These are phyloP conservation scores for Calonectria hongkongensis DNA, from an alignment of 2,329 filamentous ascomycete species.

Conservation along the genomic window DNA sequence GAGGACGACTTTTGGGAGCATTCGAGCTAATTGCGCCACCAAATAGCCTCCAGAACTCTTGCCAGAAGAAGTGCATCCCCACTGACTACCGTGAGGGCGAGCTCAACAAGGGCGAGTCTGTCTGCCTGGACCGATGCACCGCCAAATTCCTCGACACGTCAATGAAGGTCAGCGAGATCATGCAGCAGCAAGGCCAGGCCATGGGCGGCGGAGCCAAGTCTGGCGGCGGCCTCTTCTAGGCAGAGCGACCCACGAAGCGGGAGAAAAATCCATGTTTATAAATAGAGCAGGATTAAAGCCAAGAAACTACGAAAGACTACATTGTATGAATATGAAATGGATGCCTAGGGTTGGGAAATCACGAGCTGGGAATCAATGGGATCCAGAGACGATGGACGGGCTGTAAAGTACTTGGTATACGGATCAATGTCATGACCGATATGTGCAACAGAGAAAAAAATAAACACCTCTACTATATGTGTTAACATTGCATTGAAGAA, in stretches of 20 bases:
- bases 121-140: constrained; percentile 98
- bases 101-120: constrained; percentile 98
- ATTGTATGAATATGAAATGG: constrained; percentile 50
- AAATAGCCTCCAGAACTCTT: constrained; percentile 87
- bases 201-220: constrained; percentile 68
- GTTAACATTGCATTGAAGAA: constrained; percentile 23
- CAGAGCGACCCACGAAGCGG: neutral
- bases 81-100: constrained; percentile 95
- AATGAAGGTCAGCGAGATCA: constrained; percentile 97
- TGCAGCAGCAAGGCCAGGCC: constrained; percentile 89
- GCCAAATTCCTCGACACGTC: constrained; percentile 99
- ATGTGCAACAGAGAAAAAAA: constrained; percentile 29
- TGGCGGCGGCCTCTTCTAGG: constrained; percentile 61
- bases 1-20: neutral
- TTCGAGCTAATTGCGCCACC: constrained; percentile 14
- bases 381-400: constrained; percentile 41
- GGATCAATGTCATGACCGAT: constrained; percentile 49
- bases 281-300: constrained; percentile 8
- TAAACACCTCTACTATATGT: constrained; percentile 43
- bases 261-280: constrained; percentile 9
- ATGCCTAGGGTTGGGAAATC: constrained; percentile 47
- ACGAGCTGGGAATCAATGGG: constrained; percentile 44
- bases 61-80: constrained; percentile 95
- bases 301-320: constrained; percentile 12
- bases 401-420: constrained; percentile 53